Base-by-base conservation (phyloP, 768 basidiomycete genomes). In the Naganishia friedmannii region DNA sequence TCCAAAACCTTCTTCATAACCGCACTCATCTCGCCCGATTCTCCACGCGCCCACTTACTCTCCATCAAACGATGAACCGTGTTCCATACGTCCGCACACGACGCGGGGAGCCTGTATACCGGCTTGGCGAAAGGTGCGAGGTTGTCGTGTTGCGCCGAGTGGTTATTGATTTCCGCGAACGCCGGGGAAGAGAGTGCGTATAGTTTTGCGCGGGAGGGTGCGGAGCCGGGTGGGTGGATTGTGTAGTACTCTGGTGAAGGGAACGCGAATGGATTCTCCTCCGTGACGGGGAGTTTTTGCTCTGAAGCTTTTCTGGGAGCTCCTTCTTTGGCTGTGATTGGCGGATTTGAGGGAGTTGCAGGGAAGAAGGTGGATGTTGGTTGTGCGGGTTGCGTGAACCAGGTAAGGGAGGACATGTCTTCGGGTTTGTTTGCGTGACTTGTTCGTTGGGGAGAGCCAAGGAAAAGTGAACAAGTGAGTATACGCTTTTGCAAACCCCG, bases 281-380 rank as follows among this genome's bases (percentile, higher is more conserved):
- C 7, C 7, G 17, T 13, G n/a, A n/a, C 42, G 60, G 26, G n/a
- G 39, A 10, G 34, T 9, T 17, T 2, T 42, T 45, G 7, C 21
- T 31, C 37, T 19, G 57, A 2, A 23, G 34, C 37, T 12, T 28
- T 17, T 17, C 3, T 19, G 28, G 53, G 53, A 37, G 34, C 6
- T 37, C n/a, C n/a, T n/a, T 37, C 34, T 37, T 37, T 37, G 39
- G 57, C 39, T 21, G 37, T 63, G 39, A 63, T 5, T 10, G 60
- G 60, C 26, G 60, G 60, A 45, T 63, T 63, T 2, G 4, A 12
- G 1, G 60, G 39, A 0, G 19, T 17, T 26, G 60, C 39, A 2
- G 39, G 60, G 37, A 39, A 63, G 60, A 63, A 63, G n/a, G 60
- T 63, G 60, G 39, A 10, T 63, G 60, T 45, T 19, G 54, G 54